Evolutionary conservation across 140 eudicot genomes (phyloP), one percentile per base, ranked within the genome.

Genomic region (Eryngium alpinum): DNA sequence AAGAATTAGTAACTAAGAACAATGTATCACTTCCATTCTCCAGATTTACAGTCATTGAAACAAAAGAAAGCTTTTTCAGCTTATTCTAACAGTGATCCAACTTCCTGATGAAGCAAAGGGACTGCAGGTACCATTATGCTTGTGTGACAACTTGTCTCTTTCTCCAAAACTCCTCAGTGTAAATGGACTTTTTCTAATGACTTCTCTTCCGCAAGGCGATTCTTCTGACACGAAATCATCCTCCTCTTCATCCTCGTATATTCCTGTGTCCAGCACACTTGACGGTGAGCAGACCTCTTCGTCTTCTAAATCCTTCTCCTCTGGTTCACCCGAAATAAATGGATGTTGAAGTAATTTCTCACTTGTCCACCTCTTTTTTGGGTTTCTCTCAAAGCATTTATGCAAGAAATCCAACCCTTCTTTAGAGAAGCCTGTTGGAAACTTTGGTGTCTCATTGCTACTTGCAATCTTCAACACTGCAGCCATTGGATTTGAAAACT

Each of bases 351-450:
- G 88, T 50, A 93, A 84, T 3, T 81, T 81, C 33, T 86, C 87
- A 38, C 85, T 82, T 0, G 87, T 86, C 82, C 87, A 86, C 85
- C 98, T 88, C 67, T 66, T 79, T 52, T 87, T 77, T 0, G 91
- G 89, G 53, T 80, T 76, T 84, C 93, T 88, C 63, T 84, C 88
- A 52, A 93, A 78, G 80, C 98, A 93, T 72, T 87, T 91, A 21
- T 73, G 77, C n/a, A 93, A 84, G 83, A 93, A 93, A 88, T 91
- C 94, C 78, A 84, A 27, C 29, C 96, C 97, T 24, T 78, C 80
- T 25, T 79, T 76, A 0, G 96, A 85, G 46, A 93, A 86, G 6
- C 84, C 75, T 21, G 46, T 33, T 5, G 96, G 96, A 84, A 87
- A 83, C 19, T 82, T 21, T 15, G 97, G 97, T 18, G 52, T 57